Percentiles rank a stretch among this genome's conserved stretches.
phyloP scores from a whole-genome alignment of 257 asterid genomes.

The Jacaranda copaia region DNA sequence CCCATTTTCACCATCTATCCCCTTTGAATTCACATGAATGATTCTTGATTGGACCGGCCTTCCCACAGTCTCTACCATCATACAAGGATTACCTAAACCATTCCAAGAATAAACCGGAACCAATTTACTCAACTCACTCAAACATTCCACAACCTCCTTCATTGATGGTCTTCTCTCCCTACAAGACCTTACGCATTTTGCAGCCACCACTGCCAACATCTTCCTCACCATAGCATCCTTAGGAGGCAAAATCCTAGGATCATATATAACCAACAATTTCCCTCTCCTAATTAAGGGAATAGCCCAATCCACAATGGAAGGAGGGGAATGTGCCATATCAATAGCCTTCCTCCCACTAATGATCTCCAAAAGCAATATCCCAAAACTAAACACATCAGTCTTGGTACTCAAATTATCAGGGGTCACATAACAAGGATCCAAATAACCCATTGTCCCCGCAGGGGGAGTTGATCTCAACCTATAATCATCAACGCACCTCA shows the following conservation, averaged over 20 bases:
- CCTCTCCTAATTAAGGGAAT: conserved; percentile 87
- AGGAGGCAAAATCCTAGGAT: conserved; percentile 73
- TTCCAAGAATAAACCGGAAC: conserved; percentile 77
- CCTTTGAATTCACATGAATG: conserved; percentile 25
- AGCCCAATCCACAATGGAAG: conserved; percentile 92
- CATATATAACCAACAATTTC: conserved; percentile 61
- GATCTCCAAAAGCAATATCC: conserved; percentile 82
- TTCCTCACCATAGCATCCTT: conserved; percentile 74
- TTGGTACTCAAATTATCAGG: conserved; percentile 86
- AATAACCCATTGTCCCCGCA: conserved; percentile 96
- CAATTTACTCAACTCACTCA: conserved; percentile 71
- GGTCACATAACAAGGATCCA: conserved; percentile 92
- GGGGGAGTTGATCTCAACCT: conserved; percentile 88
- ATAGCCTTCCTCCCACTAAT: conserved; percentile 93
- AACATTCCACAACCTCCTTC: conserved; percentile 82
- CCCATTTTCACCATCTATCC: conserved; percentile 35
- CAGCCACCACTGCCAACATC: conserved; percentile 82
- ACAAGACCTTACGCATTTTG: conserved; percentile 90
- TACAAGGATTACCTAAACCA: conserved; percentile 82
- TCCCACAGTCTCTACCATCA: conserved; percentile 78
- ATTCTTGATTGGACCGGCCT: conserved; percentile 53
- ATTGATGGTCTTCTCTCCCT: conserved; percentile 88
- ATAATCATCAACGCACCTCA: conserved; percentile 75
- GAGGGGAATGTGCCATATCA: conserved; percentile 83
- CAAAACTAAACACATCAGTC: conserved; percentile 89